Evolutionary conservation across 1,284 basidiomycete genomes (phyloP).

Genomic region (Neonothopanus nambi): DNA sequence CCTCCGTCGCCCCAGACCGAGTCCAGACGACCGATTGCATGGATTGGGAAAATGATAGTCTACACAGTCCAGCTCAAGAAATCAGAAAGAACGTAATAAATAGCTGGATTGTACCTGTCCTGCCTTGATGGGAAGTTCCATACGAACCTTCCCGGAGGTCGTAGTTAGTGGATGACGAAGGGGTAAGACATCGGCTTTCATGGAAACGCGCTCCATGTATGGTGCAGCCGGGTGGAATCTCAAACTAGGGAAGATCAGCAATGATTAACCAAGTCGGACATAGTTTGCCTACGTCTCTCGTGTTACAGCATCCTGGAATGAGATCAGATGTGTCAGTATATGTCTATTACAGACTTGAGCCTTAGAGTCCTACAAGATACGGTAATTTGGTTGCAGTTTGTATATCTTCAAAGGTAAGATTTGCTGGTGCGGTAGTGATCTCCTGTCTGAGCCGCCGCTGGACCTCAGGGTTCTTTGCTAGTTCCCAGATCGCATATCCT

Average conservation of each 20-base stretch:
- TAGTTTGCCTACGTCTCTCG: constrained; percentile 19
- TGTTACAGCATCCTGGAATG: constrained; percentile 36
- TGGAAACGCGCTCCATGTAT: constrained; percentile 32
- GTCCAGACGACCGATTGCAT: constrained; percentile 8
- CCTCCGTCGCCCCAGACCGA: constrained; percentile 31
- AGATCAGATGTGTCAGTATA: not conserved
- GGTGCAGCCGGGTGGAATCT: constrained; percentile 34
- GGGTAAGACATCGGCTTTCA: constrained; percentile 38
- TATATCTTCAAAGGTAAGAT: constrained; percentile 31
- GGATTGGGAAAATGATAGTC: constrained; percentile 19
- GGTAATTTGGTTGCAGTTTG: constrained; percentile 26
- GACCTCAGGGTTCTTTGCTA: constrained; percentile 36
- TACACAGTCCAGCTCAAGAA: constrained; percentile 18
- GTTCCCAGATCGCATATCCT: constrained; percentile 30
- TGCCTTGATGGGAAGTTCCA: not conserved
- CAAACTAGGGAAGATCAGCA: constrained; percentile 22
- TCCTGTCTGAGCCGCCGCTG: constrained; percentile 43
- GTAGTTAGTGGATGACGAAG: constrained; percentile 25
- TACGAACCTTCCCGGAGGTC: not conserved
- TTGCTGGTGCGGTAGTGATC: constrained; percentile 28
- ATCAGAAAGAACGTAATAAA: not conserved
- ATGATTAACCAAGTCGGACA: constrained; percentile 24
- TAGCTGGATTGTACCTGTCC: not conserved
- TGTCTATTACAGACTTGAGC: not conserved
- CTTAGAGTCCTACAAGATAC: constrained; percentile 30